These are phyloP conservation scores for Penicillium verrucosum DNA, from an alignment of 2,329 filamentous ascomycete genomes.

Conservation along the genomic window DNA sequence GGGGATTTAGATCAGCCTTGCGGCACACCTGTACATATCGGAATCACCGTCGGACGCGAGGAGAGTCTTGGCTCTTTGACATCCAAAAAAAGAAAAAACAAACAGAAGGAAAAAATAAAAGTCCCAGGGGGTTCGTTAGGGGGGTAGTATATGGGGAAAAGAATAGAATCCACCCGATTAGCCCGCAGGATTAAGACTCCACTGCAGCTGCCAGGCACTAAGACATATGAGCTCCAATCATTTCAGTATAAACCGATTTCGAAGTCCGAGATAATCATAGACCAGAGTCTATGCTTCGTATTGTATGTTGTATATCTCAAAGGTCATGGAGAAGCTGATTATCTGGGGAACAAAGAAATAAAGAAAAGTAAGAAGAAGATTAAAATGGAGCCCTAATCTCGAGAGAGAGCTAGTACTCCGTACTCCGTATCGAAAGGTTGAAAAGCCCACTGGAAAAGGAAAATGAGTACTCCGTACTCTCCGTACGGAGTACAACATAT, in stretches of 20 bases:
- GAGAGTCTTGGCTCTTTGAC: conserved; percentile 6
- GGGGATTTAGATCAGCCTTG: conserved; percentile 23
- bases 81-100: not conserved
- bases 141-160: conserved; percentile 26
- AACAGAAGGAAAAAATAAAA: not conserved
- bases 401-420: not conserved
- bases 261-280: not conserved
- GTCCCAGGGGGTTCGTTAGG: conserved; percentile 35
- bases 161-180: conserved; percentile 31
- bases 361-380: conserved; percentile 1
- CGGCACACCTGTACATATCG: conserved; percentile 10
- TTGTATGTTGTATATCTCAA: not conserved
- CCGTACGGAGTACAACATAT: too few relatives aligned
- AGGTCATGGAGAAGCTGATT: not conserved
- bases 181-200: conserved; percentile 27
- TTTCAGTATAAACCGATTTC: not conserved
- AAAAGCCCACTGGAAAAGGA: not conserved
- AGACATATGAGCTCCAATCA: not conserved
- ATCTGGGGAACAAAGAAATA: not conserved
- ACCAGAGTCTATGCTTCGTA: not conserved
- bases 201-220: conserved; percentile 27
- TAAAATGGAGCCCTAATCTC: conserved; percentile 6
- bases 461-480: conserved; percentile 2
- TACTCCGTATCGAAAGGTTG: not conserved
- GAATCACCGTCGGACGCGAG: conserved; percentile 21